Percentiles rank a stretch among this genome's conserved stretches.
phyloP scores from a whole-genome alignment of 2,329 filamentous ascomycete species.

The Fusarium pseudonygamai region DNA sequence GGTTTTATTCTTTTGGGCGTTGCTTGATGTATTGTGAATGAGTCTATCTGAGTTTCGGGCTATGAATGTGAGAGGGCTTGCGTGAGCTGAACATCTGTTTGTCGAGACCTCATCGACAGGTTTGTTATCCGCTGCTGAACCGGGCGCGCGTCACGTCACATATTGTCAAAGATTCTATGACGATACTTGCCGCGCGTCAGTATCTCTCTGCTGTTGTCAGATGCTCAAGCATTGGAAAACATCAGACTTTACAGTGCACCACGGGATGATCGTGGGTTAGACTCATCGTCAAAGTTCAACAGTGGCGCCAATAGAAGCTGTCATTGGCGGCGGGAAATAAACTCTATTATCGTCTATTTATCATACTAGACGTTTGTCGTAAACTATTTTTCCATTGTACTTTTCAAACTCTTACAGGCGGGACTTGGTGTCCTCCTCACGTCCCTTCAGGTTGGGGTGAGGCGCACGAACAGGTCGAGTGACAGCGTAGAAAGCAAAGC shows the following conservation, averaged over 20 bases:
- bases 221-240: no score
- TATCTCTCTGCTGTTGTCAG: no score
- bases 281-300: no score
- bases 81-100: neutral
- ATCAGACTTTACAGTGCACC: no score
- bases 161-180: neutral
- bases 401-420: conserved; percentile 11
- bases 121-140: neutral
- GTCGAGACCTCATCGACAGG: rapidly evolving
- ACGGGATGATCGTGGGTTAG: no score
- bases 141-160: neutral
- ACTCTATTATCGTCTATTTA: conserved; percentile 7
- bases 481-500: conserved; percentile 40
- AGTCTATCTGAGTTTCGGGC: rapidly evolving
- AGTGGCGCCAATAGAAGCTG: neutral
- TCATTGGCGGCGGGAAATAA: neutral
- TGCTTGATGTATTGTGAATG: neutral
- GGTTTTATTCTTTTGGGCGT: neutral
- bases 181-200: neutral
- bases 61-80: neutral
- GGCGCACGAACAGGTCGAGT: conserved; percentile 36
- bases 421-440: conserved; percentile 38
- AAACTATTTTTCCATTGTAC: neutral
- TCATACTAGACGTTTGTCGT: neutral
- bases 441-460: conserved; percentile 36